Conservation (phyloP, 1,139 yeast species). For the Eremothecium sinecaudum region DNA sequence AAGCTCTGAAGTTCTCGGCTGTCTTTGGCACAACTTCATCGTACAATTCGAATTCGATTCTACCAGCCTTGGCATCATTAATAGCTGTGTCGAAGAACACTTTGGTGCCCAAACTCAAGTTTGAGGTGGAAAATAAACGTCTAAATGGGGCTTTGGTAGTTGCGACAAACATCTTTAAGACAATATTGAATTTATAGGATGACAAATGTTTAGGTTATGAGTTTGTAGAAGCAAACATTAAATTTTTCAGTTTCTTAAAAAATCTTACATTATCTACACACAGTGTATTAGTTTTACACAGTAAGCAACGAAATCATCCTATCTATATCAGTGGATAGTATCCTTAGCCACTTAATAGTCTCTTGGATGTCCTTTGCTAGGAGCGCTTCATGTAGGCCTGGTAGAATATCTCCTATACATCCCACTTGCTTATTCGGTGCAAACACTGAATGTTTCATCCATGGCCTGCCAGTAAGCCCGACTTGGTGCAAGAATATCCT, state of each 20-base stretch:
- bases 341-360: constrained; percentile 24
- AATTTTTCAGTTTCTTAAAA: no score
- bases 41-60: constrained; percentile 77
- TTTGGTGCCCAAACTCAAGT: constrained; percentile 31
- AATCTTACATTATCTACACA: no score
- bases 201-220: no score
- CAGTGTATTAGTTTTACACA: no score
- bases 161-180: no score
- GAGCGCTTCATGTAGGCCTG: constrained; percentile 36
- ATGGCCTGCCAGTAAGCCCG: constrained; percentile 32
- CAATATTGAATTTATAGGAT: no score
- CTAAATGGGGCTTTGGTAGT: no score
- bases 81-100: constrained; percentile 32
- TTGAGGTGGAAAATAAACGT: constrained; percentile 21
- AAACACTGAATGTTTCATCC: constrained; percentile 38
- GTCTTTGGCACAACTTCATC: constrained; percentile 96
- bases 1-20: constrained; percentile 95
- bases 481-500: constrained; percentile 29
- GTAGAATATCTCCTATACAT: constrained; percentile 29
- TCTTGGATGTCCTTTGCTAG: constrained; percentile 27
- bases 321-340: constrained; percentile 20
- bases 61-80: constrained; percentile 45
- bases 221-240: no score
- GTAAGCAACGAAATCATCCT: constrained; percentile 11
- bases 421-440: constrained; percentile 35